Conservation (phyloP, 2,329 filamentous ascomycete species). For the Stemphylium vesicarium region DNA sequence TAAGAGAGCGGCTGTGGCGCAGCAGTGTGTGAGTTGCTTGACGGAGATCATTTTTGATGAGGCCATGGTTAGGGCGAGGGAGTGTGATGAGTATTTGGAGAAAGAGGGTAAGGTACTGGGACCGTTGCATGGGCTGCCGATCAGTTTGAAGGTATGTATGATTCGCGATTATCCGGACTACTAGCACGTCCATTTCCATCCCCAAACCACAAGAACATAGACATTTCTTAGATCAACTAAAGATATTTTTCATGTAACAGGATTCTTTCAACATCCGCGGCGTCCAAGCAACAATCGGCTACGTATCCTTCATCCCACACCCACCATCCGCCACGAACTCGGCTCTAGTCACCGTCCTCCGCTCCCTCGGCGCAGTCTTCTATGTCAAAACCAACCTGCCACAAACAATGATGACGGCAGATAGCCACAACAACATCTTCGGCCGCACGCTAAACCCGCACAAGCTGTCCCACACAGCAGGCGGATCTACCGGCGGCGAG, state of each 20-base stretch:
- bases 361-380: constrained; percentile 55
- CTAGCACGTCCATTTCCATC: too few relatives aligned
- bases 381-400: constrained; percentile 63
- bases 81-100: constrained; percentile 48
- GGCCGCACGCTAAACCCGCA: constrained; percentile 69
- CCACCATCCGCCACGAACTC: constrained; percentile 43
- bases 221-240: background rate
- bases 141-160: constrained; percentile 57
- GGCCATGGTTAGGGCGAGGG: constrained; percentile 47
- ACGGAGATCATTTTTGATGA: constrained; percentile 55
- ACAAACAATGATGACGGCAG: constrained; percentile 56
- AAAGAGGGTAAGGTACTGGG: constrained; percentile 54
- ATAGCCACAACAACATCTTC: constrained; percentile 67
- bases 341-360: constrained; percentile 46
- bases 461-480: constrained; percentile 65
- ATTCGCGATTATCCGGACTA: background rate
- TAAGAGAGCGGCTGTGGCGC: constrained; percentile 61
- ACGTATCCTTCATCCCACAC: constrained; percentile 53
- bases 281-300: constrained; percentile 64
- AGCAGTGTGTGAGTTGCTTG: constrained; percentile 61
- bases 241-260: constrained; percentile 13
- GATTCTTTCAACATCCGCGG: constrained; percentile 68
- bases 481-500: constrained; percentile 72
- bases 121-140: constrained; percentile 60
- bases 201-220: too few relatives aligned